These are phyloP conservation scores for Chrysoporthe austroafricana DNA, from an alignment of 2,329 filamentous ascomycete species.

Conservation along the genomic window DNA sequence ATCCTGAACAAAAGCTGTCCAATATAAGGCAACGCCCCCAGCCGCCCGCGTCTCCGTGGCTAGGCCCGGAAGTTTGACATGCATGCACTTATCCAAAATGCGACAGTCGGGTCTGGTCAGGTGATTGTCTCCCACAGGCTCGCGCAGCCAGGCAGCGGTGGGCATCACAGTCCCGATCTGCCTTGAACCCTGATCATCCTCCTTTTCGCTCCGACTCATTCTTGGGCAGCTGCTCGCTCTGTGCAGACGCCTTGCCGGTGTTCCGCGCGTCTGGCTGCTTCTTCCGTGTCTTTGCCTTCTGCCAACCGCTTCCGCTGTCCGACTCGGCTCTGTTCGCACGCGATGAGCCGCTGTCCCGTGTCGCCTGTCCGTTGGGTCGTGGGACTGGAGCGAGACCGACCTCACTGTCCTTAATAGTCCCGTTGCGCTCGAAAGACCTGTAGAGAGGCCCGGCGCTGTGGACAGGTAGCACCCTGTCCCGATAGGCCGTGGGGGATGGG, in stretches of 20 bases:
- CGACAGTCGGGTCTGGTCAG: constrained; percentile 4
- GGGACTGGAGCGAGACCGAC: constrained; percentile 35
- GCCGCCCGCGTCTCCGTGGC: not conserved
- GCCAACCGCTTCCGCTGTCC: constrained; percentile 54
- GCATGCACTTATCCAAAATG: constrained; percentile 28
- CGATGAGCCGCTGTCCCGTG: constrained; percentile 56
- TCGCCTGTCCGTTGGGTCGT: constrained; percentile 43
- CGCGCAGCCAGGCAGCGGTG: not conserved
- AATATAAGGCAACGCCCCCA: constrained; percentile 29
- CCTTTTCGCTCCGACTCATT: constrained; percentile 66
- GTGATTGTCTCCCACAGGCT: not conserved
- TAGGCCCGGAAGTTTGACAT: constrained; percentile 2
- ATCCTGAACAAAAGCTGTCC: constrained; percentile 33
- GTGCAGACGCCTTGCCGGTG: constrained; percentile 44
- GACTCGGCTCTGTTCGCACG: constrained; percentile 59
- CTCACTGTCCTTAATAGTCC: constrained; percentile 35
- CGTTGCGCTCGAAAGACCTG: constrained; percentile 28
- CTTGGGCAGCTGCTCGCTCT: constrained; percentile 59
- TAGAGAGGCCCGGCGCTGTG: constrained; percentile 25
- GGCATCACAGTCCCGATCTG: not conserved
- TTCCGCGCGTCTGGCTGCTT: constrained; percentile 55
- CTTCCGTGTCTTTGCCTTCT: constrained; percentile 61
- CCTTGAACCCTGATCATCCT: constrained; percentile 48
- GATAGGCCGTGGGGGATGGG: constrained; percentile 66
- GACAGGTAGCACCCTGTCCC: constrained; percentile 36